phyloP scores from a whole-genome alignment of 1,284 basidiomycete species.

The Schizophyllum commune region DNA sequence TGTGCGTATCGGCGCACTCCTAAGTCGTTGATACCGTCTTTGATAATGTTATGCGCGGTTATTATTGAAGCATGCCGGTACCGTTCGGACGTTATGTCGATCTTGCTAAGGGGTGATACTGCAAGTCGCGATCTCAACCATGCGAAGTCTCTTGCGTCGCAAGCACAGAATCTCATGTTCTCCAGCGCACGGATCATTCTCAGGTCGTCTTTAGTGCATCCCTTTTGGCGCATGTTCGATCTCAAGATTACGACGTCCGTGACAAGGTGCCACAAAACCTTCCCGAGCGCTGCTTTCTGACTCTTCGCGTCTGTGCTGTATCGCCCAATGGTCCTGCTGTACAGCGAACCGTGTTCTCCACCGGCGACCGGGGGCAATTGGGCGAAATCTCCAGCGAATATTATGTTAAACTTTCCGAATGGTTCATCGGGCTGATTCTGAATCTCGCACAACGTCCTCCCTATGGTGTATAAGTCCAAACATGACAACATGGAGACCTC shows the following conservation, averaged over 20 bases:
- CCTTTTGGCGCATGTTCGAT: slow-evolving; percentile 29
- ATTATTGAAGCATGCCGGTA: slow-evolving; percentile 27
- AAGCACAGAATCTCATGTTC: slow-evolving; percentile 27
- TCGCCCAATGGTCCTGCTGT: slow-evolving; percentile 11
- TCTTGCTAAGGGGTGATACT: neutral
- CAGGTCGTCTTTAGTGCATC: slow-evolving; percentile 16
- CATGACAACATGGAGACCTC: slow-evolving; percentile 20
- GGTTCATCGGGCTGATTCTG: slow-evolving; percentile 9
- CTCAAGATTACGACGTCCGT: slow-evolving; percentile 26
- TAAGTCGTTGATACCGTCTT: slow-evolving; percentile 25
- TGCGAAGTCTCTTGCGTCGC: slow-evolving; percentile 24
- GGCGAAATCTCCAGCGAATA: slow-evolving; percentile 16
- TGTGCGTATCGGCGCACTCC: slow-evolving; percentile 20
- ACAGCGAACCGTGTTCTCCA: slow-evolving; percentile 13
- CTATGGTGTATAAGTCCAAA: slow-evolving; percentile 12
- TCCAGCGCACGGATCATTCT: slow-evolving; percentile 21
- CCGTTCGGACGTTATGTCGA: slow-evolving; percentile 9
- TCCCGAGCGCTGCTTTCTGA: slow-evolving; percentile 21
- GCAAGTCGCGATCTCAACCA: slow-evolving; percentile 20
- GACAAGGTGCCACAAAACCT: slow-evolving; percentile 27
- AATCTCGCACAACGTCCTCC: slow-evolving; percentile 5
- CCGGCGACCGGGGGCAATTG: slow-evolving; percentile 17
- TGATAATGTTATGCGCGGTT: slow-evolving; percentile 21
- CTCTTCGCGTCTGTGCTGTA: slow-evolving; percentile 1
- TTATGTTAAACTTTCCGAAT: slow-evolving; percentile 21